Evolutionary conservation across 768 basidiomycete species (phyloP).

Genomic region (Crassisporium funariophilum): DNA sequence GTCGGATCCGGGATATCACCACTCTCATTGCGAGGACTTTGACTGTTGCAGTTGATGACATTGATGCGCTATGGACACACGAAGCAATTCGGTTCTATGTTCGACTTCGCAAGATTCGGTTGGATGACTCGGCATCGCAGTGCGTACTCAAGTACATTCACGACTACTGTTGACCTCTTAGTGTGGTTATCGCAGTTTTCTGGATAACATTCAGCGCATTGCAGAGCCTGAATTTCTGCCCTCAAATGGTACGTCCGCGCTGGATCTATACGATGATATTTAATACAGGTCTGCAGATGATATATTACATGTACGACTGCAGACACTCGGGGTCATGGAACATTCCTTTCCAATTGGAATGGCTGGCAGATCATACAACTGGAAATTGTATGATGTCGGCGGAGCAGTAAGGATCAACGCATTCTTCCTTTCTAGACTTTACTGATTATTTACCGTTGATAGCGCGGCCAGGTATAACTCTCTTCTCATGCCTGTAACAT

Average conservation of each 20-base stretch:
- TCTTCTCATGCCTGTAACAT: neutral
- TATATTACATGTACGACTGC: constrained; percentile 76
- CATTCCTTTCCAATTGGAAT: constrained; percentile 71
- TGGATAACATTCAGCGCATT: constrained; percentile 66
- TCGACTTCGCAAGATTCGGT: constrained; percentile 56
- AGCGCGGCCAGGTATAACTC: constrained; percentile 23
- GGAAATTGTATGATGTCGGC: constrained; percentile 84
- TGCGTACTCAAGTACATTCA: constrained; percentile 37
- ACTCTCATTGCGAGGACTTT: constrained; percentile 60
- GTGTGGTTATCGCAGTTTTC: constrained; percentile 50
- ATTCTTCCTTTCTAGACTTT: neutral
- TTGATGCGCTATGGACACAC: constrained; percentile 71
- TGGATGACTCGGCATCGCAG: constrained; percentile 81
- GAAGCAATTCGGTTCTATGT: constrained; percentile 62
- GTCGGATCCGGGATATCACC: constrained; percentile 30
- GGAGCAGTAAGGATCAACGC: constrained; percentile 58
- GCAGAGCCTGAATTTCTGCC: constrained; percentile 71
- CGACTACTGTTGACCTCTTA: constrained; percentile 5
- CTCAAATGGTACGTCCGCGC: constrained; percentile 52
- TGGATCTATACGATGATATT: constrained; percentile 1
- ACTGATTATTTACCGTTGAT: constrained; percentile 8
- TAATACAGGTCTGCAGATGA: constrained; percentile 50
- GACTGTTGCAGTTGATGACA: constrained; percentile 47
- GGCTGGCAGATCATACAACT: constrained; percentile 64
- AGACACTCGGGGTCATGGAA: constrained; percentile 79